Evolutionary conservation across 768 basidiomycete species (phyloP).

Genomic region (Tephrocybe sp.): DNA sequence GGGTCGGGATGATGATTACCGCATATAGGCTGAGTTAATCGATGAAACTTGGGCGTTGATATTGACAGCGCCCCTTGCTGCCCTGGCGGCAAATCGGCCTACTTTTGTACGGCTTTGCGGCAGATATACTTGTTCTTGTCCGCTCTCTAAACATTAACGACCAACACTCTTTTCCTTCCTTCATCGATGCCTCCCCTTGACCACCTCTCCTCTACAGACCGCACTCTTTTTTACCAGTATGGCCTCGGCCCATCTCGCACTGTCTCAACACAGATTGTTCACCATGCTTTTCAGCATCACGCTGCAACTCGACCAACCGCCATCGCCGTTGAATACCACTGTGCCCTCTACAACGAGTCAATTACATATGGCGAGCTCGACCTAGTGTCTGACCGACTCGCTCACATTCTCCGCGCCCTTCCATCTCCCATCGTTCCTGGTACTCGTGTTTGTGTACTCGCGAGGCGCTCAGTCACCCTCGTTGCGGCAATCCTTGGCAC

Average conservation of each 20-base stretch:
- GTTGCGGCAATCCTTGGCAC: constrained; percentile 53
- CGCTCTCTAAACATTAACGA: not conserved
- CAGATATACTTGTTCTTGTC: constrained; percentile 7
- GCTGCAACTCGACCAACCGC: constrained; percentile 39
- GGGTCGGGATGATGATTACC: no score
- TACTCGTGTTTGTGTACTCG: constrained; percentile 54
- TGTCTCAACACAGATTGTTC: constrained; percentile 47
- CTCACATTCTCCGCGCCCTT: constrained; percentile 37
- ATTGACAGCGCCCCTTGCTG: constrained; percentile 1
- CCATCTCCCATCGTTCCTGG: constrained; percentile 41
- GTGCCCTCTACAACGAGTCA: constrained; percentile 24
- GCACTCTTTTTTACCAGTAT: constrained; percentile 42
- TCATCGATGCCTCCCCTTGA: constrained; percentile 9
- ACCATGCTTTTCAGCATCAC: constrained; percentile 55
- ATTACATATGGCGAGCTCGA: constrained; percentile 57
- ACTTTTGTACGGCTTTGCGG: constrained; percentile 8
- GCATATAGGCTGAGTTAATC: no score
- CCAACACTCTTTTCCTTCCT: not conserved
- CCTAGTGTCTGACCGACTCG: constrained; percentile 45
- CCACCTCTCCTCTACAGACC: constrained; percentile 34
- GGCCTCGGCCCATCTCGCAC: constrained; percentile 40
- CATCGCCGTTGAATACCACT: constrained; percentile 51
- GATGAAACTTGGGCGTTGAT: not conserved
- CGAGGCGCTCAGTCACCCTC: constrained; percentile 53
- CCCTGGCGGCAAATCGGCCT: constrained; percentile 11